These are phyloP conservation scores for Stagonosporopsis cucurbitacearum DNA, from an alignment of 2,329 filamentous ascomycete species.

Conservation along the genomic window DNA sequence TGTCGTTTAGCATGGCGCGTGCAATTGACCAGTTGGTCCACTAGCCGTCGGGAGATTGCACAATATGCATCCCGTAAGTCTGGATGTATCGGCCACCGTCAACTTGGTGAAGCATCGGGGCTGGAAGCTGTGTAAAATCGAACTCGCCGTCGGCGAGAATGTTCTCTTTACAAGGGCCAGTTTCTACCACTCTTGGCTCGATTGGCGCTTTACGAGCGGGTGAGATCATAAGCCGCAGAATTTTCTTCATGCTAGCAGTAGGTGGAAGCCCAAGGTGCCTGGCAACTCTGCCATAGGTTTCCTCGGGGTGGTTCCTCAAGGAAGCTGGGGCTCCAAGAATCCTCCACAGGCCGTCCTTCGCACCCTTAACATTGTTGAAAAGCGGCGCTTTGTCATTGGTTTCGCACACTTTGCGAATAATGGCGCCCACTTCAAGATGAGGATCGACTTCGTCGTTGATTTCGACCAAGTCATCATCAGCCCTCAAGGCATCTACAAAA, in stretches of 20 bases:
- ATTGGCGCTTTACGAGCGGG: not conserved
- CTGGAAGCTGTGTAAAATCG: constrained; percentile 48
- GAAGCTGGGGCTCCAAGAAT: constrained; percentile 57
- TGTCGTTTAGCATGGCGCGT: constrained; percentile 57
- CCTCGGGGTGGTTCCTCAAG: constrained; percentile 35
- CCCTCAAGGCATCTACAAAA: constrained; percentile 54
- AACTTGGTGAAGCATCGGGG: constrained; percentile 51
- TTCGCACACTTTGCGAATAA: constrained; percentile 48
- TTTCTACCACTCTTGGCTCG: not conserved
- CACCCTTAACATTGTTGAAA: constrained; percentile 60
- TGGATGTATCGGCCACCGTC: constrained; percentile 61
- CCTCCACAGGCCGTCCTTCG: constrained; percentile 53
- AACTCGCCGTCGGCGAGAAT: constrained; percentile 45
- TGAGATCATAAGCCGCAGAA: not conserved
- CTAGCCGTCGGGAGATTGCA: constrained; percentile 54
- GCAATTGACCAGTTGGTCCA: constrained; percentile 60
- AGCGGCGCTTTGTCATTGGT: constrained; percentile 54
- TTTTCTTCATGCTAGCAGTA: constrained; percentile 3
- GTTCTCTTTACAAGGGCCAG: constrained; percentile 5
- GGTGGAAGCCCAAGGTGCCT: not conserved
- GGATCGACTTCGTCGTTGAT: constrained; percentile 7
- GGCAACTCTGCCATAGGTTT: constrained; percentile 1
- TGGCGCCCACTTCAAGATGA: constrained; percentile 47
- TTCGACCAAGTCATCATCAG: constrained; percentile 6
- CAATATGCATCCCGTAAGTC: constrained; percentile 58